phyloP scores from a whole-genome alignment of 306 rosid species.

The Vigna nakashimae region DNA sequence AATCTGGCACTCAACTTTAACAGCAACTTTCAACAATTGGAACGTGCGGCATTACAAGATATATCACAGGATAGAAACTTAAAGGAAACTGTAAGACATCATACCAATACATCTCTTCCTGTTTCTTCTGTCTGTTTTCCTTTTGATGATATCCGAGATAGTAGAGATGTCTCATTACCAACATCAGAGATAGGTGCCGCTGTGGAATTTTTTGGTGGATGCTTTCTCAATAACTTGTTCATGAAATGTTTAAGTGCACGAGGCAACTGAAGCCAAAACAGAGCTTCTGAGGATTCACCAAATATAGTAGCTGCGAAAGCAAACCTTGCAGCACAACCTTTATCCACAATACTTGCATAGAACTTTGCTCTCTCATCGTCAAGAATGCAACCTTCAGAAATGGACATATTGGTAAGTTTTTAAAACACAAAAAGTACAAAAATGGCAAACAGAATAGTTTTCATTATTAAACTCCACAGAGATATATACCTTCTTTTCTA shows the following conservation, averaged over 20 bases:
- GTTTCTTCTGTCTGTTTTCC: conserved; percentile 69
- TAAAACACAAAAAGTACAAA: conserved; percentile 32
- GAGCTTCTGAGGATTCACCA: conserved; percentile 93
- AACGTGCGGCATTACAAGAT: conserved; percentile 35
- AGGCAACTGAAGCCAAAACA: conserved; percentile 94
- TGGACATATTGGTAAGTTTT: conserved; percentile 43
- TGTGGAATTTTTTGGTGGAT: conserved; percentile 54
- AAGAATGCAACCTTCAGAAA: conserved; percentile 78
- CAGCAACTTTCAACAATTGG: conserved; percentile 28
- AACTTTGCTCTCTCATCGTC: conserved; percentile 92
- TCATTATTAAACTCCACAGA: conserved; percentile 40
- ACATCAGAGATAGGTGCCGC: conserved; percentile 56
- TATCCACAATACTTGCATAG: conserved; percentile 81
- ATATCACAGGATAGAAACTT: neutral
- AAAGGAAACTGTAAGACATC: conserved; percentile 38
- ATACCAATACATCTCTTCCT: conserved; percentile 68
- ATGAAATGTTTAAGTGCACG: conserved; percentile 80
- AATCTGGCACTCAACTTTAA: conserved; percentile 36
- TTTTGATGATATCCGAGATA: conserved; percentile 82
- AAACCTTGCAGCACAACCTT: conserved; percentile 84
- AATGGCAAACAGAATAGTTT: conserved; percentile 31
- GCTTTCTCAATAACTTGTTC: conserved; percentile 69
- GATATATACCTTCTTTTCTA: conserved; percentile 77
- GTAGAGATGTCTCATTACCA: conserved; percentile 73
- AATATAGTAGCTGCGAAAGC: conserved; percentile 90